Evolutionary conservation across 305 asterid species (phyloP).

Genomic region (Fraxinus floribunda): DNA sequence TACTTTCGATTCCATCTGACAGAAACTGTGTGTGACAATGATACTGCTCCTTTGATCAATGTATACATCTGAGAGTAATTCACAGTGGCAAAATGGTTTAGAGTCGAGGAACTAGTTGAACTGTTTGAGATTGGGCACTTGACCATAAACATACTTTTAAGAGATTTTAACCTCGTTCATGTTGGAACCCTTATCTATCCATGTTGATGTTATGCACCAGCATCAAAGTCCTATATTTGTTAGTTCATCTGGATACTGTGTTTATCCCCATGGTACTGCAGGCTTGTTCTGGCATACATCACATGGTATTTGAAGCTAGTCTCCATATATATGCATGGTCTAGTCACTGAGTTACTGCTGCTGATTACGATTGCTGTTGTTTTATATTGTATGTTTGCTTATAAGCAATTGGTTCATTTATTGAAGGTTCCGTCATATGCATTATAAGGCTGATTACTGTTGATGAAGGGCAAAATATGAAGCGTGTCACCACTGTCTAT

Average conservation of each 20-base stretch:
- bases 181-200: background rate
- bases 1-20: background rate
- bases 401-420: conserved; percentile 11
- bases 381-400: background rate
- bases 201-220: background rate
- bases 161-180: background rate
- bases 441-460: conserved; percentile 45
- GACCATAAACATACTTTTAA: background rate
- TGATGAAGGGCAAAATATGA: conserved; percentile 19
- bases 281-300: background rate
- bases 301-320: background rate
- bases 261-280: background rate
- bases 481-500: conserved; percentile 27
- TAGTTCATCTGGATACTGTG: background rate
- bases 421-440: conserved; percentile 58
- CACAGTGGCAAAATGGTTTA: background rate
- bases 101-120: background rate
- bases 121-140: background rate
- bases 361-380: background rate
- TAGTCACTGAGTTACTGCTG: background rate
- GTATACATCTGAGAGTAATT: background rate
- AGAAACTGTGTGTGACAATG: background rate
- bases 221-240: background rate
- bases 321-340: background rate
- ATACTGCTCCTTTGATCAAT: background rate